Percentiles rank a stretch among this genome's conserved stretches.
These are phyloP conservation scores for Bremia lactucae DNA, from an alignment of 352 stramenopile species.

Conservation along the genomic window DNA sequence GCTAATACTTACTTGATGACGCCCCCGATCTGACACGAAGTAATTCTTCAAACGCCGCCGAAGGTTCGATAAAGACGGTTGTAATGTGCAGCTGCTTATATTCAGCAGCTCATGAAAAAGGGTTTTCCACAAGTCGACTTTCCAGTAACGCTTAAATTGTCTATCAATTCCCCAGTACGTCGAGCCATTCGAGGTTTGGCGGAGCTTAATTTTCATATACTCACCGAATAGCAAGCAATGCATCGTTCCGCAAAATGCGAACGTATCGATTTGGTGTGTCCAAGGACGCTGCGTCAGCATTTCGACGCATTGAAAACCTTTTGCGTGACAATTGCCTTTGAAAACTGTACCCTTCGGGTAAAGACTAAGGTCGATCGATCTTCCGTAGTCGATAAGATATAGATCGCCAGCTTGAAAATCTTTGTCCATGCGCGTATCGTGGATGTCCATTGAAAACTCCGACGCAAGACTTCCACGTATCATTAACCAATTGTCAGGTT, in stretches of 20 bases:
- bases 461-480: conserved; percentile 15
- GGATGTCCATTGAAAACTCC: conserved; percentile 3
- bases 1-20: conserved; percentile 29
- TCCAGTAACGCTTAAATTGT: conserved; percentile 76
- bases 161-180: conserved; percentile 35
- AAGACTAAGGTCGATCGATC: conserved; percentile 59
- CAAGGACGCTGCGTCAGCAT: conserved; percentile 68
- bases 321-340: conserved; percentile 64
- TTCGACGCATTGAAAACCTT: conserved; percentile 78
- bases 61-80: conserved; percentile 42
- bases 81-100: conserved; percentile 45
- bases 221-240: conserved; percentile 80
- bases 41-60: conserved; percentile 43
- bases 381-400: conserved; percentile 76
- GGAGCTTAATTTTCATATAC: conserved; percentile 65
- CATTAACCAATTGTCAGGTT: conserved; percentile 83
- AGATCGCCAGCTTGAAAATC: conserved; percentile 35
- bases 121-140: conserved; percentile 54
- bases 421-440: conserved; percentile 6
- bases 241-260: conserved; percentile 60
- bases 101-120: conserved; percentile 72
- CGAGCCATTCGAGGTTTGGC: conserved; percentile 13
- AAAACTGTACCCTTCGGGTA: conserved; percentile 56
- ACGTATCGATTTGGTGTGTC: conserved; percentile 81
- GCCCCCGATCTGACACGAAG: conserved; percentile 30